These are phyloP conservation scores for Plenodomus biglobosus DNA, from an alignment of 2,329 filamentous ascomycete genomes.

Conservation along the genomic window DNA sequence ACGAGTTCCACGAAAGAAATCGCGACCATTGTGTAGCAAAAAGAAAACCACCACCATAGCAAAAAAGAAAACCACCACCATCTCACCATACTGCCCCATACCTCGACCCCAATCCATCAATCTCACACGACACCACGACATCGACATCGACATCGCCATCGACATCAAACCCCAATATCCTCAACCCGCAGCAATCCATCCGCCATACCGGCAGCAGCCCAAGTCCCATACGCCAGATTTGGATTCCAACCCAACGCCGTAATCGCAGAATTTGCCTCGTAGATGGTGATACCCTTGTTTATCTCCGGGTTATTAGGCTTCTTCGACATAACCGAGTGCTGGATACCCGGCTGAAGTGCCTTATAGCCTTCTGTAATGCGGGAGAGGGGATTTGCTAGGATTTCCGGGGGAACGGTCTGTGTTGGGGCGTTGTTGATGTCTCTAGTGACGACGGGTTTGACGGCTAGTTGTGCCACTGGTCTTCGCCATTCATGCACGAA, in stretches of 20 bases:
- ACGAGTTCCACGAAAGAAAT: too few species aligned
- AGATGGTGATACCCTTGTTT: slow-evolving; percentile 45
- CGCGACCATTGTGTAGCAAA: too few species aligned
- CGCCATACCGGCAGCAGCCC: slow-evolving; percentile 55
- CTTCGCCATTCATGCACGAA: slow-evolving; percentile 60
- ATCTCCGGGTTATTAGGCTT: slow-evolving; percentile 25
- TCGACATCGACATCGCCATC: neutral
- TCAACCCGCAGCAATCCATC: slow-evolving; percentile 54
- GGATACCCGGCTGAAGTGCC: slow-evolving; percentile 29
- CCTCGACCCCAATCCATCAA: too few species aligned
- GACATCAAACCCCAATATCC: slow-evolving; percentile 44
- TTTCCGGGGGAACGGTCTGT: slow-evolving; percentile 8
- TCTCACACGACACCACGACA: too few species aligned
- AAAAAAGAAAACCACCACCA: too few species aligned
- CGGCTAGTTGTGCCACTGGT: slow-evolving; percentile 14
- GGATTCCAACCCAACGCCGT: slow-evolving; percentile 54
- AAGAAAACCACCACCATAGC: too few species aligned
- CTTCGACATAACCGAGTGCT: slow-evolving; percentile 20
- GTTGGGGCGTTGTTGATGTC: neutral
- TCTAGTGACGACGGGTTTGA: slow-evolving; percentile 2
- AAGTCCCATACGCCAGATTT: slow-evolving; percentile 52
- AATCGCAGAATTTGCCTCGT: slow-evolving; percentile 49
- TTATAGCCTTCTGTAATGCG: slow-evolving; percentile 50
- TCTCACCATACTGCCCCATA: too few species aligned
- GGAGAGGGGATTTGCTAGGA: slow-evolving; percentile 28